phyloP scores from a whole-genome alignment of 345 rosid species.

The Salix arbutifolia region DNA sequence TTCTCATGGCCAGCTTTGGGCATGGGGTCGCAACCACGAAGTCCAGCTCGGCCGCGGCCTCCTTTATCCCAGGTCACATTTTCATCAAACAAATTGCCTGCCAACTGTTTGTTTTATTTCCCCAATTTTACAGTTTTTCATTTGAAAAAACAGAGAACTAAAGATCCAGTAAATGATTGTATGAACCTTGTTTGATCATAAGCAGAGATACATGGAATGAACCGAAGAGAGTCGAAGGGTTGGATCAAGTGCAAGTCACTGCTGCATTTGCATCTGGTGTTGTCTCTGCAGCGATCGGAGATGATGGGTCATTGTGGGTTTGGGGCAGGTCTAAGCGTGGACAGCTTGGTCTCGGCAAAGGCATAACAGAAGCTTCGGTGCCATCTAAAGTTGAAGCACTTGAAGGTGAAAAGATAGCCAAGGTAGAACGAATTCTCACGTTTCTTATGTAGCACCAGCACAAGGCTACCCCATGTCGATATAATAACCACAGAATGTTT shows the following conservation, averaged over 20 bases:
- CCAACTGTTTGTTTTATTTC: constrained; percentile 14
- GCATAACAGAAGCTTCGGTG: constrained; percentile 40
- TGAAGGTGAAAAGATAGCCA: constrained; percentile 53
- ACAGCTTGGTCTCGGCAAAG: constrained; percentile 88
- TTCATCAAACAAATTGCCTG: neutral
- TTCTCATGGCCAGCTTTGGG: constrained; percentile 66
- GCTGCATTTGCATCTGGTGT: constrained; percentile 84
- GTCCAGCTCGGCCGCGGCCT: constrained; percentile 67
- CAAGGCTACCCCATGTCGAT: too few species aligned
- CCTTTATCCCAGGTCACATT: constrained; percentile 35
- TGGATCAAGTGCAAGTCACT: constrained; percentile 48
- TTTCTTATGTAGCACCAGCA: too few species aligned
- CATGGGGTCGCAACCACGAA: constrained; percentile 89
- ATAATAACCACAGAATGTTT: neutral
- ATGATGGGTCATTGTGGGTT: constrained; percentile 87
- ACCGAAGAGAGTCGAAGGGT: constrained; percentile 64
- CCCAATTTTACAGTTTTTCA: neutral
- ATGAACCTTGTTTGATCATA: neutral
- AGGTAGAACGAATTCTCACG: constrained; percentile 41
- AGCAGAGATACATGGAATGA: constrained; percentile 53
- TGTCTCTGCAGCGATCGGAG: constrained; percentile 66
- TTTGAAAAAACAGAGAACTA: too few species aligned
- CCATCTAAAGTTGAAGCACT: constrained; percentile 67
- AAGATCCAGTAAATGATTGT: too few species aligned
- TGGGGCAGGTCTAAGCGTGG: constrained; percentile 98